These are phyloP conservation scores for Fusarium sp. DNA, from an alignment of 2,329 filamentous ascomycete genomes.

Conservation along the genomic window DNA sequence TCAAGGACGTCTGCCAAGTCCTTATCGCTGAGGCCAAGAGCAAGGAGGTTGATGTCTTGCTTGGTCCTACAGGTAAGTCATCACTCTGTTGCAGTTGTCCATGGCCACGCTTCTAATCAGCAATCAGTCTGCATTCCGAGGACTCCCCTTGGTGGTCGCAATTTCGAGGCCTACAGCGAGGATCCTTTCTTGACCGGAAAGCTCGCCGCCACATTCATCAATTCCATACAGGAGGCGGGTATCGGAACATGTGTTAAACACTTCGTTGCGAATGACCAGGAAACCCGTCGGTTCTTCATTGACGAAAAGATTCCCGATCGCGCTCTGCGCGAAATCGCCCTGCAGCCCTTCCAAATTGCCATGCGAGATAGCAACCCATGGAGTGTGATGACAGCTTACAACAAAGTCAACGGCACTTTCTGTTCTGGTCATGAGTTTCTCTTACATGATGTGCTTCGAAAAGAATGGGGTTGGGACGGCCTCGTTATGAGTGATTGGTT, in stretches of 20 bases:
- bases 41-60: constrained; percentile 26
- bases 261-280: constrained; percentile 54
- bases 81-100: accelerated
- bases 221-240: constrained; percentile 51
- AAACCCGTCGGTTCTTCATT: constrained; percentile 23
- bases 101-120: not conserved
- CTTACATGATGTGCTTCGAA: constrained; percentile 53
- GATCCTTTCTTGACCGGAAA: constrained; percentile 54
- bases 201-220: constrained; percentile 46
- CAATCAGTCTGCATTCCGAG: constrained; percentile 15
- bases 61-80: constrained; percentile 23
- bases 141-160: constrained; percentile 53
- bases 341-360: constrained; percentile 57
- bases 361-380: constrained; percentile 53
- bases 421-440: constrained; percentile 53
- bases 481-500: constrained; percentile 61
- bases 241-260: constrained; percentile 56
- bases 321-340: constrained; percentile 49
- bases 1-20: constrained; percentile 16
- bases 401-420: constrained; percentile 57
- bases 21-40: constrained; percentile 27
- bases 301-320: constrained; percentile 26
- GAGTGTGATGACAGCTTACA: constrained; percentile 58
- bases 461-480: constrained; percentile 58
- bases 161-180: constrained; percentile 55